Base-by-base conservation (phyloP, 2,329 filamentous ascomycete species). In the Sclerotiophoma versabilis region DNA sequence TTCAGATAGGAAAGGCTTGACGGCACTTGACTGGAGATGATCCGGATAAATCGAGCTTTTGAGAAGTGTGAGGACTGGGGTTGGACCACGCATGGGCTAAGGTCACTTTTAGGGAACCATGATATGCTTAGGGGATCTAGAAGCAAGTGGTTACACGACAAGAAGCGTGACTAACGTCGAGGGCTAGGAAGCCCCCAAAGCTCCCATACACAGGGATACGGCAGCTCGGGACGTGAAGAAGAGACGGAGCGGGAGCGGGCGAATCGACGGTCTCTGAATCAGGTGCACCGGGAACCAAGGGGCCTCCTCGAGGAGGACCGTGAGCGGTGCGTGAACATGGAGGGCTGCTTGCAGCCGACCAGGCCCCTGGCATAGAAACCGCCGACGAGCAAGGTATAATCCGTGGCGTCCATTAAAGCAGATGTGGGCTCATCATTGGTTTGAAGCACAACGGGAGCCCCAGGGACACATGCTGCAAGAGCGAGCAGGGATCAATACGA, bases 21-120 rank as follows among this genome's bases (percentile, higher is more conserved):
- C 65, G 66, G 71, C 66, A 73, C 71, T 72, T 65, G 72, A 69
- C 65, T 66, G 62, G 64, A 57, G 71, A 66, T 61, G 71, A 72
- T 72, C 73, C 71, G 73, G 73, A 69, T 75, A 75, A 75, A 76
- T 74, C 66, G 69, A 72, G 68, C 68, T 68, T 71, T 70, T 73
- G 68, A 66, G 64, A 66, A 65, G 63, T 54, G 58, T 63, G 68
- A 69, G 64, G 66, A 64, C 67, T 66, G 64, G 72, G 72, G 68
- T 70, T 62, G 63, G 66, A 69, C 61, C 62, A 71, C 62, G 65
- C 64, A 69, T 74, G 70, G 72, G 72, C 65, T 65, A 60, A 55
- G 57, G 62, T 63, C 52, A 62, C 59, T 69, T 64, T 70, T 71
- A 68, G 68, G 68, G 63, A 69, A 72, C 70, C 66, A 71, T 72